Percentiles rank a stretch among this genome's conserved stretches.
Conservation (phyloP, 371 early-diverging fungal species). For the Actinomortierella ambigua region DNA sequence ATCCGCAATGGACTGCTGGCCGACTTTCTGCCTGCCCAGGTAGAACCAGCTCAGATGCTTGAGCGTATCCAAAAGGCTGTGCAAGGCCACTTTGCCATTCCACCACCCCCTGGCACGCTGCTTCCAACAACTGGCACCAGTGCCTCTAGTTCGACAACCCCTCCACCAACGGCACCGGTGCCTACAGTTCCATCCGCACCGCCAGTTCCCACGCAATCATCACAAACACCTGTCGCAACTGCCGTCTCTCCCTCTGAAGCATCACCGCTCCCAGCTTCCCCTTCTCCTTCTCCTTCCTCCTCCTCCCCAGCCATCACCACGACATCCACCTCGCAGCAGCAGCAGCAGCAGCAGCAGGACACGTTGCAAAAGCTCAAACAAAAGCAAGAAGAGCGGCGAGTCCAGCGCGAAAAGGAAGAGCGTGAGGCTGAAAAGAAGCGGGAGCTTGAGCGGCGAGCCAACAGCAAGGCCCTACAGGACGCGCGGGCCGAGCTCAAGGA, state of each 20-base stretch:
- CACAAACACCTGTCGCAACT: background rate
- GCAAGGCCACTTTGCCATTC: slow-evolving; percentile 30
- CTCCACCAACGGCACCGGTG: background rate
- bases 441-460: slow-evolving; percentile 29
- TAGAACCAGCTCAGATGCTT: slow-evolving; percentile 29
- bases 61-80: slow-evolving; percentile 29
- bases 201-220: background rate
- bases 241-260: background rate
- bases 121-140: background rate
- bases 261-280: no score
- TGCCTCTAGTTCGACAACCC: background rate
- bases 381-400: background rate
- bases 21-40: slow-evolving; percentile 34
- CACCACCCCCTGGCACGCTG: slow-evolving; percentile 13
- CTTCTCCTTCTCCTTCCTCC: no score
- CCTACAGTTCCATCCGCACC: background rate
- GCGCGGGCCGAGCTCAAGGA: slow-evolving; percentile 35
- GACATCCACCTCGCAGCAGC: background rate
- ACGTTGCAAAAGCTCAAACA: background rate
- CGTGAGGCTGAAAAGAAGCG: slow-evolving; percentile 28
- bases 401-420: background rate
- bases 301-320: no score
- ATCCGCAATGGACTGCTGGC: slow-evolving; percentile 38
- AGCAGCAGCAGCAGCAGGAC: background rate
- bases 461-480: slow-evolving; percentile 31